A percentile compares a stretch with the other conserved stretches of the same genome.
These are phyloP conservation scores for Hymenoscyphus infarciens DNA, from an alignment of 2,329 filamentous ascomycete species.

Conservation along the genomic window DNA sequence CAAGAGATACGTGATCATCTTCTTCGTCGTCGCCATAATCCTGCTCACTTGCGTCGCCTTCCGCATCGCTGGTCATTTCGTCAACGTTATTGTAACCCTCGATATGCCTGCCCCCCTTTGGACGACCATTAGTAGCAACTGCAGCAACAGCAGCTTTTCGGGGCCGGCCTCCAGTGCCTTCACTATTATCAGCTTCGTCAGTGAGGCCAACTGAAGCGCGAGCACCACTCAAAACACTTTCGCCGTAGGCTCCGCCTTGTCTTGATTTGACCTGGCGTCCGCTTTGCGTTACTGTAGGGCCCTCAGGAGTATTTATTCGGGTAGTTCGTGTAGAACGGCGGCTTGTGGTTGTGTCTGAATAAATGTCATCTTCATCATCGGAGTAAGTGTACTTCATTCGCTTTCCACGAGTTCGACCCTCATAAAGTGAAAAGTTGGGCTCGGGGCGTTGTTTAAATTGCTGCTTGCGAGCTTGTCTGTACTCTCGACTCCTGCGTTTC, in stretches of 20 bases:
- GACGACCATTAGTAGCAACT: constrained; percentile 27
- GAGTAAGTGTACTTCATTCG: constrained; percentile 95
- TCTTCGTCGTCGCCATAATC: constrained; percentile 73
- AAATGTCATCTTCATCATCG: constrained; percentile 73
- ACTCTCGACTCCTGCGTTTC: constrained; percentile 93
- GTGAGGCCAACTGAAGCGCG: constrained; percentile 38
- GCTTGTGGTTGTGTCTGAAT: constrained; percentile 56
- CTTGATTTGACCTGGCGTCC: constrained; percentile 75
- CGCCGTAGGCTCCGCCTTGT: constrained; percentile 52
- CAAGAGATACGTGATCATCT: constrained; percentile 61
- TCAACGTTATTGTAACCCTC: constrained; percentile 57
- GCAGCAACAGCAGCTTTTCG: constrained; percentile 35
- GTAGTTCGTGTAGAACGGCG: constrained; percentile 74
- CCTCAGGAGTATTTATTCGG: constrained; percentile 65
- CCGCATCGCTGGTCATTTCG: constrained; percentile 56
- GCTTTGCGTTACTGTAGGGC: constrained; percentile 71
- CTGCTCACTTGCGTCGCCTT: constrained; percentile 68
- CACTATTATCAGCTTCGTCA: constrained; percentile 43
- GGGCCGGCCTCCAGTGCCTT: constrained; percentile 38
- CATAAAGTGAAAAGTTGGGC: constrained; percentile 87
- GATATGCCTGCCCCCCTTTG: constrained; percentile 45
- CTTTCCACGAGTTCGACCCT: constrained; percentile 93
- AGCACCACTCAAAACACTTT: constrained; percentile 51
- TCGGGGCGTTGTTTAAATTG: constrained; percentile 78
- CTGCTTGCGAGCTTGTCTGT: constrained; percentile 69